Evolutionary conservation across 768 basidiomycete species (phyloP), one percentile per base, ranked within the genome.

Genomic region (Guyanaporus albipodus): DNA sequence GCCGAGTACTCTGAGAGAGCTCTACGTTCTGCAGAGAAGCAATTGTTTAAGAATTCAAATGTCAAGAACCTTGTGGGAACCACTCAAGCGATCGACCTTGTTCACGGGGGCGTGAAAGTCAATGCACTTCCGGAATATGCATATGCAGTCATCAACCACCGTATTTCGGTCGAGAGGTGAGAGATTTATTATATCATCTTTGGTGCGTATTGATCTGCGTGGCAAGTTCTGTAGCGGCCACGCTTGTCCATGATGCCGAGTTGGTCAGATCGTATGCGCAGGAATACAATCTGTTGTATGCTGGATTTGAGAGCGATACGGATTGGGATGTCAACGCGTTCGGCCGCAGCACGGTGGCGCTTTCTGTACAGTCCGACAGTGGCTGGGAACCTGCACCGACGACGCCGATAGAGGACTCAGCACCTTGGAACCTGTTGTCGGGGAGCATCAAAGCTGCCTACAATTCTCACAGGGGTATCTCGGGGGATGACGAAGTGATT

Each of bases 1-100:
- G 78, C 85, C 3, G 58, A 64, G 12, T 61, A 62, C 31, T 82
- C 76, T 12, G 71, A 85, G 35, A 61, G 63, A 35, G 76, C 77
- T 2, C 70, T 91, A 31, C 64, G 63, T 23, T 64, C 66, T 23
- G 73, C 87, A 8, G 80, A 82, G 45, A 59, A 70, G n/a, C 58
- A 71, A 29, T 60, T 79, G 21, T 66, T 72, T 22, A 58, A 70
- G 40, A 65, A 78, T 53, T 60, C 59, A 1, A 21, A 51, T 4
- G 67, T 71, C 50, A 73, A 70, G 44, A 79, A 54, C 48, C 27
- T 6, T 38, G 22, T 55, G 0, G 55, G 62, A 26, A 63, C 63
- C 27, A 65, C 63, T 38, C 62, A 62, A 26, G 63, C 60, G 18
- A 40, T 63, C 14, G 55, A 77, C 46, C 53, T 78, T 8, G 62